Percentiles rank a stretch among this genome's conserved stretches.
These are phyloP conservation scores for Karstenula rhodostoma DNA, from an alignment of 2,329 filamentous ascomycete species.

Conservation along the genomic window DNA sequence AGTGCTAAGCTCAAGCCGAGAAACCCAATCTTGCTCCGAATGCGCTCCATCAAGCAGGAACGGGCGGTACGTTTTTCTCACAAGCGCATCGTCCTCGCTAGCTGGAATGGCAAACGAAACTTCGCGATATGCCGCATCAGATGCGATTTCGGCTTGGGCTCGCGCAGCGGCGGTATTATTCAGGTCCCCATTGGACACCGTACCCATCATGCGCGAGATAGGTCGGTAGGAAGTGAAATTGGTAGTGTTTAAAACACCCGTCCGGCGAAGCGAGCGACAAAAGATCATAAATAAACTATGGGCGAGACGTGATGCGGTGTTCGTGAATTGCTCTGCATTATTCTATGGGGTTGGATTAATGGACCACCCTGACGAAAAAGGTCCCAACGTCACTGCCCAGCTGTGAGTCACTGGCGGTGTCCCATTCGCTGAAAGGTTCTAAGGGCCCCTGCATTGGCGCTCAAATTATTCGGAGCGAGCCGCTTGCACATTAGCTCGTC, in stretches of 20 bases:
- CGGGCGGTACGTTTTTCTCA: slow-evolving; percentile 63
- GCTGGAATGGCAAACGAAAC: slow-evolving; percentile 55
- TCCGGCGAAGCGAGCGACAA: not conserved
- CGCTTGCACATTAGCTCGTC: too few species aligned
- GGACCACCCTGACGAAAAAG: too few species aligned
- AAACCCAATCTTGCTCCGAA: slow-evolving; percentile 63
- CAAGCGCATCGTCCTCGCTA: slow-evolving; percentile 56
- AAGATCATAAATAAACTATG: not conserved
- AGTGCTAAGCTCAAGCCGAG: slow-evolving; percentile 63
- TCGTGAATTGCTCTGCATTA: too few species aligned
- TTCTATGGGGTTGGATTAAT: too few species aligned
- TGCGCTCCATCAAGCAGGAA: slow-evolving; percentile 59
- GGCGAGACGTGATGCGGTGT: slow-evolving; percentile 43
- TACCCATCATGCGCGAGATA: slow-evolving; percentile 15
- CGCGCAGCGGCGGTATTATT: slow-evolving; percentile 20
- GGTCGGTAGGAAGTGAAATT: not conserved
- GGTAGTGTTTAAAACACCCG: not conserved
- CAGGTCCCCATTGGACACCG: slow-evolving; percentile 17
- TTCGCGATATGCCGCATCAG: slow-evolving; percentile 10
- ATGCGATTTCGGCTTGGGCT: not conserved
- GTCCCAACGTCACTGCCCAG: too few species aligned
- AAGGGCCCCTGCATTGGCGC: too few species aligned
- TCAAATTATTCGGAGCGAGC: too few species aligned
- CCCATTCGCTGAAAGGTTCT: too few species aligned
- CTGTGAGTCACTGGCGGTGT: too few species aligned